A percentile compares a stretch with the other conserved stretches of the same genome.
Evolutionary conservation across 495 filamentous ascomycete species (phyloP).

Genomic region (Penicillium ucsense): DNA sequence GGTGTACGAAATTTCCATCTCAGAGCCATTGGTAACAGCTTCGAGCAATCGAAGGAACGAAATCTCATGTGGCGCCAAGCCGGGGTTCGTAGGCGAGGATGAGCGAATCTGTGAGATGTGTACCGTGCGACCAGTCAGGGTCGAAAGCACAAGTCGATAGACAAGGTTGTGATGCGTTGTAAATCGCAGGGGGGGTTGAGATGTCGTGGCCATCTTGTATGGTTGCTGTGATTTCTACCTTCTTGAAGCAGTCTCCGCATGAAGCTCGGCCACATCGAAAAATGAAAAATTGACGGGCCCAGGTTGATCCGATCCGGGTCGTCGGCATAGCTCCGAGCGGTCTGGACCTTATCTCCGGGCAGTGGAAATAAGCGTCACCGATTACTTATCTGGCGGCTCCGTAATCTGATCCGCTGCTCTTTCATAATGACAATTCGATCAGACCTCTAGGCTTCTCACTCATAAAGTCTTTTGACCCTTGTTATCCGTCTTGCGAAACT

Average conservation of each 20-base stretch:
- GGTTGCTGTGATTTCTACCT: background rate
- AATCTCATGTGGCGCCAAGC: constrained; percentile 84
- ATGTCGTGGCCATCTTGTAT: constrained; percentile 30
- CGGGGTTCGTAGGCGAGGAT: constrained; percentile 71
- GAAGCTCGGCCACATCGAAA: constrained; percentile 12
- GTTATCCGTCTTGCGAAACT: too few species aligned
- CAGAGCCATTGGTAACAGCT: constrained; percentile 86
- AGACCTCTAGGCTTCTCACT: constrained; percentile 1
- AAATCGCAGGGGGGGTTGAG: constrained; percentile 52
- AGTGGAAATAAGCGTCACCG: too few species aligned
- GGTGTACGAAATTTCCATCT: constrained; percentile 89
- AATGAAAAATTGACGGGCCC: constrained; percentile 25
- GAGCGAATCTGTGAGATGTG: constrained; percentile 90
- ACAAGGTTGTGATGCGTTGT: constrained; percentile 74
- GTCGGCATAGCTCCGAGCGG: constrained; percentile 16
- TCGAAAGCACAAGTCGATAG: constrained; percentile 79
- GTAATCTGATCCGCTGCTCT: too few species aligned
- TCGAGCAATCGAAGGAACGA: constrained; percentile 94
- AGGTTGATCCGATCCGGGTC: constrained; percentile 17
- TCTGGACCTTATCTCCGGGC: constrained; percentile 13
- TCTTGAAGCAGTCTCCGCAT: constrained; percentile 1
- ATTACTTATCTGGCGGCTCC: too few species aligned
- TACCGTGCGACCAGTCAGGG: constrained; percentile 78
- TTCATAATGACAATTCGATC: background rate
- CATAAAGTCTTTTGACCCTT: background rate